These are phyloP conservation scores for Sordariomycetes sp. DNA, from an alignment of 2,329 filamentous ascomycete species.

Conservation along the genomic window DNA sequence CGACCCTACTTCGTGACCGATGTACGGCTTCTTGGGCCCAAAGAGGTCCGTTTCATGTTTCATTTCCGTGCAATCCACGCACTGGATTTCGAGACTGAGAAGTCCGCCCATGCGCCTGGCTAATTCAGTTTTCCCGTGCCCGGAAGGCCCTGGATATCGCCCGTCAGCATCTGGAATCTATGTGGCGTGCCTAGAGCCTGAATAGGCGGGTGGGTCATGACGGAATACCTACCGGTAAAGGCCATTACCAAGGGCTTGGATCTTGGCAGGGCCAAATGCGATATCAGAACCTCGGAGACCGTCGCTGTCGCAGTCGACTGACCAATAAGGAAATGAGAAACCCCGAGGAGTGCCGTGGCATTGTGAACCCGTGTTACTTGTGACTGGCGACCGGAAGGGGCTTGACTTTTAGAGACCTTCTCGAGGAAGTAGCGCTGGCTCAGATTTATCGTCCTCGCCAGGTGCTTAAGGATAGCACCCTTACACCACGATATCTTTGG, in stretches of 20 bases:
- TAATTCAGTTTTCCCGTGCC: background rate
- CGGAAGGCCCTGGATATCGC: background rate
- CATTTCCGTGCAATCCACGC: background rate
- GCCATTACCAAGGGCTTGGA: background rate
- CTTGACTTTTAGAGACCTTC: no score
- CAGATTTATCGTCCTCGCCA: no score
- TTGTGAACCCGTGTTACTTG: no score
- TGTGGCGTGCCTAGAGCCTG: no score
- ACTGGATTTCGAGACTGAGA: background rate
- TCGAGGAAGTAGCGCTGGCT: no score
- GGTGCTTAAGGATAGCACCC: no score
- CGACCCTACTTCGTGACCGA: background rate
- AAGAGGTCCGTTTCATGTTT: background rate
- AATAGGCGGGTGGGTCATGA: no score
- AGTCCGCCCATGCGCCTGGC: background rate
- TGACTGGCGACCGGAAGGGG: no score
- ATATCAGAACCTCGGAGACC: background rate
- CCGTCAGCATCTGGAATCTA: no score
- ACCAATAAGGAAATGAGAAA: background rate
- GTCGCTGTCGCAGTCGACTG: background rate
- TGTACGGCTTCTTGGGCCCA: background rate
- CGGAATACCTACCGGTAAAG: background rate
- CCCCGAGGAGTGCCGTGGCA: background rate
- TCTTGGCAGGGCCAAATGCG: background rate
- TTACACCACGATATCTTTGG: no score